Conservation (phyloP, 768 basidiomycete species). For the Brasilioporus rufonigricans region DNA sequence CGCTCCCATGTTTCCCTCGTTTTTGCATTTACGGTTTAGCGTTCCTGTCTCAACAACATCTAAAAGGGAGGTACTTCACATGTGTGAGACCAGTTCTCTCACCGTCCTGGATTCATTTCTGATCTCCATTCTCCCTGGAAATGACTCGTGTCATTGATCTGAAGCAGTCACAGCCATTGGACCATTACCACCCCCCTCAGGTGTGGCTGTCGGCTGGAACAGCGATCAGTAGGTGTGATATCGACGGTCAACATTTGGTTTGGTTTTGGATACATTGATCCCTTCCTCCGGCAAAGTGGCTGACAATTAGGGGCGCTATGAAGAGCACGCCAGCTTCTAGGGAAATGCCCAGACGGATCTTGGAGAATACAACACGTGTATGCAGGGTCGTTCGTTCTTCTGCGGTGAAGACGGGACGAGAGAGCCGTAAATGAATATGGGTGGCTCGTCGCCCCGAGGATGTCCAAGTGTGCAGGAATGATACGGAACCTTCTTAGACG, state of each 20-base stretch:
- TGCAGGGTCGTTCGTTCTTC: not conserved
- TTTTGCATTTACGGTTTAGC: not conserved
- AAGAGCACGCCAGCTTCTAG: not conserved
- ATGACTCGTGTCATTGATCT: not conserved
- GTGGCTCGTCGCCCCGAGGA: no score
- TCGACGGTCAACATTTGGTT: not conserved
- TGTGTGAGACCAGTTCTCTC: not conserved
- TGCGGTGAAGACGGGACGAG: constrained; percentile 1
- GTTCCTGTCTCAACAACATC: not conserved
- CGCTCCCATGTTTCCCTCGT: not conserved
- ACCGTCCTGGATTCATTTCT: not conserved
- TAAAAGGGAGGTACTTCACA: not conserved
- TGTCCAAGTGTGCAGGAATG: not conserved
- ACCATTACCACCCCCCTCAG: not conserved
- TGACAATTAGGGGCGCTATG: not conserved
- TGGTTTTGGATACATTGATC: not conserved
- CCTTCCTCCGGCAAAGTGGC: not conserved
- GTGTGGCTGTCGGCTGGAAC: not conserved
- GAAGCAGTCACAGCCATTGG: not conserved
- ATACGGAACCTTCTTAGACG: not conserved
- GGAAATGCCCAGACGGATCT: not conserved
- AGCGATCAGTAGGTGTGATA: not conserved
- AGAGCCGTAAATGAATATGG: not conserved
- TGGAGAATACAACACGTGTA: not conserved
- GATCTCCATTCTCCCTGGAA: not conserved